Percentiles rank a stretch among this genome's conserved stretches.
These are phyloP conservation scores for Mortierella sp. DNA, from an alignment of 371 early-diverging fungal genomes.

Conservation along the genomic window DNA sequence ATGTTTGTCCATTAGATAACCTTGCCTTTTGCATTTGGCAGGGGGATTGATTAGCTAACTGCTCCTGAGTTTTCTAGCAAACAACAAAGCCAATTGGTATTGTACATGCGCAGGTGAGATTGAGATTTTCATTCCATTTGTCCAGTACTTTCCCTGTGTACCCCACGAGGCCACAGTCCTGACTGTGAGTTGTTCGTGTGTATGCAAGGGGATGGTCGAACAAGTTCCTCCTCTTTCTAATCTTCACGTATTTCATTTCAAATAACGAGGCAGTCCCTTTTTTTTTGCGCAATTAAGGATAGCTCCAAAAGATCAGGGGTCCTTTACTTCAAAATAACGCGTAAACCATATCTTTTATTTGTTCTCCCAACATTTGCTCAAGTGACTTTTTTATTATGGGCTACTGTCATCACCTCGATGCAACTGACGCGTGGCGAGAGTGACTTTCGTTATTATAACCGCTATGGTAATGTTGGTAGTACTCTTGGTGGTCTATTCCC, in stretches of 20 bases:
- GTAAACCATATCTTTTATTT: not conserved
- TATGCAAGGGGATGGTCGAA: too few species aligned
- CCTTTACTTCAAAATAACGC: not conserved
- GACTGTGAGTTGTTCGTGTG: not conserved
- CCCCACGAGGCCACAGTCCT: not conserved
- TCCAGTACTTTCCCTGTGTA: not conserved
- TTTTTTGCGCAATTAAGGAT: not conserved
- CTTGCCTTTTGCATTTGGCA: too few species aligned
- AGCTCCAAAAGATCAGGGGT: not conserved
- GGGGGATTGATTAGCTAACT: constrained; percentile 2
- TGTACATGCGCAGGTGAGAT: not conserved
- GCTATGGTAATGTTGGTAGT: not conserved
- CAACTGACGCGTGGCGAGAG: not conserved
- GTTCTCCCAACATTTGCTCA: not conserved
- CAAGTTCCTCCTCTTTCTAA: too few species aligned
- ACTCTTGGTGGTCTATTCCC: not conserved
- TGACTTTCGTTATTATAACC: not conserved
- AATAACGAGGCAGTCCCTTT: not conserved
- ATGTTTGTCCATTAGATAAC: too few species aligned
- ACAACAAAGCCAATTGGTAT: not conserved
- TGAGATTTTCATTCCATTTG: not conserved
- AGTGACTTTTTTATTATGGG: too few species aligned
- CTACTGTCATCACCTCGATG: not conserved
- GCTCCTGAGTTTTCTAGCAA: not conserved
- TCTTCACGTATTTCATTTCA: too few species aligned